Evolutionary conservation across 1,139 yeast species (phyloP), one percentile per base, ranked within the genome.

Genomic region (Blastobotrys ciferrii): DNA sequence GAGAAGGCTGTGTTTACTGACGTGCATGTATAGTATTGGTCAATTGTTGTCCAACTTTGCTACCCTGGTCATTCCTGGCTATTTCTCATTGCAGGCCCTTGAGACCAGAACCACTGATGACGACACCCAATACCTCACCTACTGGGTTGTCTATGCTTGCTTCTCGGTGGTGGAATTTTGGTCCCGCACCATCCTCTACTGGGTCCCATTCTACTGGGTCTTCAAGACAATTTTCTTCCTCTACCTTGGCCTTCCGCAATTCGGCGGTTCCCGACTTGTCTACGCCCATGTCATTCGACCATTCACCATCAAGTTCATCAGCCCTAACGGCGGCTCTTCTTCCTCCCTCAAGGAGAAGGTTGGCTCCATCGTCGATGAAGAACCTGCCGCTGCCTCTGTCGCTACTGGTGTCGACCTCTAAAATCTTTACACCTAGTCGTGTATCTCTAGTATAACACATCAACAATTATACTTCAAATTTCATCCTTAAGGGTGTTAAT

Each of bases 201-300:
- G 96, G 95, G 71, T 92, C 59, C 98, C 99, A 63, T 89, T 92
- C 68, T 92, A 92, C 79, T 92, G 91, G 81, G 80, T 92, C 64
- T 78, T 92, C 77, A 92, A 92, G 80, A 87, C 97, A 50, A 60
- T 87, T 49, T 83, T 87, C 71, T 83, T 92, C 73, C 75, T 91
- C 55, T 94, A 87, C 76, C 81, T 91, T 65, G 91, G 95, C 50
- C 76, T 89, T 49, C 98, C 98, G 55, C 77, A 81, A 59, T 82
- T 85, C 64, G 85, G 88, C 53, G 98, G 98, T 63, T 94, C 98
- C 51, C 73, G 74, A 51, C 56, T 81, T 51, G 78, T 94, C 50
- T 92, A 87, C 77, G 62, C 66, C 49, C 67, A 72, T 50, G 62
- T 85, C 33, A 74, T 92, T 64, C 78, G 80, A 64, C 98, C 98